Evolutionary conservation across 192 early-diverging fungal species (phyloP).

Genomic region (Rhizoclosmatium globosum): DNA sequence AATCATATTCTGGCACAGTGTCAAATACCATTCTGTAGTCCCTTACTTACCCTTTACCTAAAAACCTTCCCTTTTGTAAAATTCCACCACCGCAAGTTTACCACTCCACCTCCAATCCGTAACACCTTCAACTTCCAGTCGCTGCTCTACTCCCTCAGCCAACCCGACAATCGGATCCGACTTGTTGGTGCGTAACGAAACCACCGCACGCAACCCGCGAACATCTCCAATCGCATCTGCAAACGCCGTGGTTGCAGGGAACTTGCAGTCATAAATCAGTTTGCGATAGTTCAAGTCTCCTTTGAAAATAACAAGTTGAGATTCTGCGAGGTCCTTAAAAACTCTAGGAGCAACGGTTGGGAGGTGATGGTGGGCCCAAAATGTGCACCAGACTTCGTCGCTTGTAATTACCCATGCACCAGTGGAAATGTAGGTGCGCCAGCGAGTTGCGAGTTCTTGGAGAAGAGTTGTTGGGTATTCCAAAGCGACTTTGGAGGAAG

Average conservation of each 20-base stretch:
- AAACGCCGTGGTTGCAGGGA: constrained; percentile 87
- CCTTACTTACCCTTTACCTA: too few species aligned
- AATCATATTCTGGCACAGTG: too few species aligned
- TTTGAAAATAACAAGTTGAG: constrained; percentile 87
- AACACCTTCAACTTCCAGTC: neutral
- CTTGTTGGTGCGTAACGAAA: constrained; percentile 34
- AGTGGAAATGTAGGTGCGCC: constrained; percentile 69
- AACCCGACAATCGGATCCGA: constrained; percentile 34
- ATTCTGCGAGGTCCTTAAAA: constrained; percentile 62
- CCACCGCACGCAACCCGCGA: constrained; percentile 27
- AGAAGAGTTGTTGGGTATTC: constrained; percentile 47
- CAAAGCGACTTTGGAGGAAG: constrained; percentile 30
- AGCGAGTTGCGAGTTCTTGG: constrained; percentile 51
- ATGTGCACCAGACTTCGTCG: constrained; percentile 88
- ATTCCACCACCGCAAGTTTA: constrained; percentile 22
- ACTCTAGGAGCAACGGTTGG: constrained; percentile 70
- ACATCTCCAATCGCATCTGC: constrained; percentile 80
- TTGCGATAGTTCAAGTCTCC: constrained; percentile 98
- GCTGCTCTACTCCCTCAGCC: constrained; percentile 15
- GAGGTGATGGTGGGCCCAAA: constrained; percentile 83
- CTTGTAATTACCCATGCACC: constrained; percentile 73
- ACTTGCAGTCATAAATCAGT: constrained; percentile 89
- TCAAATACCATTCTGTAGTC: too few species aligned
- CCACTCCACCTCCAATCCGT: constrained; percentile 33
- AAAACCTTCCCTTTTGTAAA: neutral